Evolutionary conservation across 2,329 filamentous ascomycete genomes (phyloP).

Genomic region (Pezicula rhizophila): DNA sequence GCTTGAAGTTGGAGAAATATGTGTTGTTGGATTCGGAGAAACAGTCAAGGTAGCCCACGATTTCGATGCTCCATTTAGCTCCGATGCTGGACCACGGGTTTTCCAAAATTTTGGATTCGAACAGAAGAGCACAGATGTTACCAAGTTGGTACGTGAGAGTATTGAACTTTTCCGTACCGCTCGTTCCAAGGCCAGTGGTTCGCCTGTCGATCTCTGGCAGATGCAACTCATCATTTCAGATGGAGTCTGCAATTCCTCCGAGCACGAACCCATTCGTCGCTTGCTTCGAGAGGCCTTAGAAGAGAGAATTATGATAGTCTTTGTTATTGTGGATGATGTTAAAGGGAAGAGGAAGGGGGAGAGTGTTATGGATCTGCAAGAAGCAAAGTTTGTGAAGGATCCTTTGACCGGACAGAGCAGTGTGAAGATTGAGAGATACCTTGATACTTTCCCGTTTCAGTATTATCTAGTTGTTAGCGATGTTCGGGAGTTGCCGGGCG

Average conservation of each 20-base stretch:
- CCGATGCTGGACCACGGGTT: conserved; percentile 75
- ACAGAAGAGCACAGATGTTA: conserved; percentile 82
- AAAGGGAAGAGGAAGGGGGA: conserved; percentile 45
- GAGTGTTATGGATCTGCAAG: conserved; percentile 81
- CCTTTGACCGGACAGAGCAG: conserved; percentile 49
- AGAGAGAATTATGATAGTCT: conserved; percentile 95
- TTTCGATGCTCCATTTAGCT: conserved; percentile 75
- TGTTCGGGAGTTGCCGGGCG: conserved; percentile 82
- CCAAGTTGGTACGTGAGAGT: conserved; percentile 67
- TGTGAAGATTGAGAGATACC: conserved; percentile 80
- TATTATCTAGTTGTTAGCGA: conserved; percentile 95
- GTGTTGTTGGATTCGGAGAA: conserved; percentile 82
- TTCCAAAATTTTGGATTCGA: conserved; percentile 80
- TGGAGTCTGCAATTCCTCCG: conserved; percentile 75
- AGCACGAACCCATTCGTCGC: conserved; percentile 76
- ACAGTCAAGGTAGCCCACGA: conserved; percentile 80
- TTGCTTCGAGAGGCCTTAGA: conserved; percentile 84
- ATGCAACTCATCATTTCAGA: conserved; percentile 89
- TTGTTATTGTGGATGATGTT: conserved; percentile 82
- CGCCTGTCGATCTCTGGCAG: conserved; percentile 81
- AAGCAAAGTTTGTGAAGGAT: conserved; percentile 74
- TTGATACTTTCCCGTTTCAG: conserved; percentile 93
- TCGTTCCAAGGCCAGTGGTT: conserved; percentile 43
- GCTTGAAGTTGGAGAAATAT: conserved; percentile 92
- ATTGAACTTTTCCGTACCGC: conserved; percentile 79